These are phyloP conservation scores for Terfezia boudieri DNA, from an alignment of 495 filamentous ascomycete species.

Conservation along the genomic window DNA sequence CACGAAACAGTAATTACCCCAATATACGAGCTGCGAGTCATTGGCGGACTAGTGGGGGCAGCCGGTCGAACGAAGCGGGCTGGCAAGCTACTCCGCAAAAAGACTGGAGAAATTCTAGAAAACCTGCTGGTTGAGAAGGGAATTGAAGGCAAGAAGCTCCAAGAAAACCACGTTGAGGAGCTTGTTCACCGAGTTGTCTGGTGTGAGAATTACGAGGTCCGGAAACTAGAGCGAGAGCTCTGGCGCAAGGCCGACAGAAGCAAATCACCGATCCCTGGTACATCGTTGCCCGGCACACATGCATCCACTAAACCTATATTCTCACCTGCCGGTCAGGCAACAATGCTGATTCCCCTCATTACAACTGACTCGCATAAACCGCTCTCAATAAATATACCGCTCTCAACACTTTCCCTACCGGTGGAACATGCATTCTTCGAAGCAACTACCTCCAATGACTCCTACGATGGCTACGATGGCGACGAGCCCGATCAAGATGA, in stretches of 20 bases:
- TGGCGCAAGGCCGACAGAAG: too few relatives aligned
- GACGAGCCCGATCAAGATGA: constrained; percentile 67
- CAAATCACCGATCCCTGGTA: too few relatives aligned
- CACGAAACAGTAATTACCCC: constrained; percentile 59
- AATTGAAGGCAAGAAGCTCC: constrained; percentile 7
- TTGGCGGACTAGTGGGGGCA: constrained; percentile 21
- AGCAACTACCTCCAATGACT: constrained; percentile 19
- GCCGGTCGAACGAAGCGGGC: constrained; percentile 47
- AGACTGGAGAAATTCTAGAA: constrained; percentile 13
- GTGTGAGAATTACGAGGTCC: constrained; percentile 3
- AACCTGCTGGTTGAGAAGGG: background rate
- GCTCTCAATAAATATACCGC: constrained; percentile 33
- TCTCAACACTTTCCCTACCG: constrained; percentile 44
- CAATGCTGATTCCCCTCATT: constrained; percentile 27
- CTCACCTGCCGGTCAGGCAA: constrained; percentile 13
- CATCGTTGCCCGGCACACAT: background rate
- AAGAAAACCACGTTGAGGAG: constrained; percentile 20
- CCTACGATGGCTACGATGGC: background rate
- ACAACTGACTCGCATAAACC: constrained; percentile 26
- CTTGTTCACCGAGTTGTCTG: constrained; percentile 14
- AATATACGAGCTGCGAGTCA: constrained; percentile 73
- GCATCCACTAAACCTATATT: background rate
- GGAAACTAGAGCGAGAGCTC: background rate
- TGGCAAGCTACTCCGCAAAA: constrained; percentile 40
- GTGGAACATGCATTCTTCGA: constrained; percentile 57